Evolutionary conservation across 2,329 filamentous ascomycete genomes (phyloP).

Genomic region (Ceratocystis colombiana): DNA sequence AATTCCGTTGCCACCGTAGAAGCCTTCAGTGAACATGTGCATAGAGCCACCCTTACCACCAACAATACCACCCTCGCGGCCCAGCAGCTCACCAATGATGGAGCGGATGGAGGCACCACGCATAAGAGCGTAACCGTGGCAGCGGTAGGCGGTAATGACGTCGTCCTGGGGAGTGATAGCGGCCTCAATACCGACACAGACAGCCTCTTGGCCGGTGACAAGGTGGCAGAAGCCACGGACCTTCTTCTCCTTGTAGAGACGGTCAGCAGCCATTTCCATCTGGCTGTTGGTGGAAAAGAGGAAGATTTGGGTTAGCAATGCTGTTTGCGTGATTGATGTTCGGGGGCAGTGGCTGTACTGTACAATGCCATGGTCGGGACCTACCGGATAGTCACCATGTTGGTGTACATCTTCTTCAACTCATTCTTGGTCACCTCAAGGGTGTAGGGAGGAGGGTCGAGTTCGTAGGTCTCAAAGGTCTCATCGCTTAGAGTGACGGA

Average conservation of each 20-base stretch:
- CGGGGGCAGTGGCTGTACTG: background rate
- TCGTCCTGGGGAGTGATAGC: constrained; percentile 86
- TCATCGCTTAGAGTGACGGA: constrained; percentile 88
- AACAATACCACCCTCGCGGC: constrained; percentile 89
- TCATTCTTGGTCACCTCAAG: constrained; percentile 93
- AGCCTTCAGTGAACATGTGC: constrained; percentile 98
- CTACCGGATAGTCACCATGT: constrained; percentile 92
- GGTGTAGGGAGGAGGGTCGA: constrained; percentile 90
- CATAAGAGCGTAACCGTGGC: constrained; percentile 97
- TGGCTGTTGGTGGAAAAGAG: constrained; percentile 49
- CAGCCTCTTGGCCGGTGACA: constrained; percentile 94
- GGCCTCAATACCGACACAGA: constrained; percentile 93
- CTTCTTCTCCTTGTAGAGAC: constrained; percentile 99
- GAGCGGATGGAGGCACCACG: constrained; percentile 80
- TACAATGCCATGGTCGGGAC: background rate
- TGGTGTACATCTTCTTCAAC: constrained; percentile 97
- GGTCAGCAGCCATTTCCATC: constrained; percentile 99
- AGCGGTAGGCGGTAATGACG: constrained; percentile 95
- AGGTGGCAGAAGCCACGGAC: constrained; percentile 99
- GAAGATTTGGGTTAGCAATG: background rate
- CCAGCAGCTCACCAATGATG: constrained; percentile 92
- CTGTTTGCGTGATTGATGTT: background rate
- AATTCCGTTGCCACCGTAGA: constrained; percentile 98
- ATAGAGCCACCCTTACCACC: constrained; percentile 99
- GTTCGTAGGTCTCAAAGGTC: constrained; percentile 98